Evolutionary conservation across 2,329 filamentous ascomycete genomes (phyloP).

Genomic region (Colletotrichum tropicicola): DNA sequence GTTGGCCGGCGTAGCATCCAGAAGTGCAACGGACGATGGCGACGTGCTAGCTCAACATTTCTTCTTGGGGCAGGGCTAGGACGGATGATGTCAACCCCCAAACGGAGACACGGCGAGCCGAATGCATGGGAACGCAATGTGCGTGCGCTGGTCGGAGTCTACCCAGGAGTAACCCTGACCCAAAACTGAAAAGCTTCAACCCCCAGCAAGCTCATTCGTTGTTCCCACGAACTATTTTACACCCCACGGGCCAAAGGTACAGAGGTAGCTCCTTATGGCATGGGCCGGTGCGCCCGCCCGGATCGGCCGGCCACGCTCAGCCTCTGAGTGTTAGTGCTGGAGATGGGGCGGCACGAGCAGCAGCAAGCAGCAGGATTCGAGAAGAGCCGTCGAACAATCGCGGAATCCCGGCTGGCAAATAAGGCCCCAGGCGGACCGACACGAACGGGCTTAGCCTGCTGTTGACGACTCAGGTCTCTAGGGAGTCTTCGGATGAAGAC

Average conservation of each 20-base stretch:
- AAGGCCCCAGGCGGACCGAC: too few species aligned
- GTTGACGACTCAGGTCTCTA: conserved; percentile 2
- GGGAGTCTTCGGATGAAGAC: conserved; percentile 15
- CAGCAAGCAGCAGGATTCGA: conserved; percentile 20
- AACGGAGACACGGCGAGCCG: conserved; percentile 22
- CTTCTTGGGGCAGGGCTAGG: conserved; percentile 6
- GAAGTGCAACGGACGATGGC: neutral
- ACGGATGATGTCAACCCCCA: conserved; percentile 17
- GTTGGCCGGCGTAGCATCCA: too few species aligned
- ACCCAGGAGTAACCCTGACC: neutral
- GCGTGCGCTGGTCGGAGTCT: conserved; percentile 16
- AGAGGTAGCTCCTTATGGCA: neutral
- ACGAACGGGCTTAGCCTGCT: neutral
- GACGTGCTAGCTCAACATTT: neutral
- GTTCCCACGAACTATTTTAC: neutral
- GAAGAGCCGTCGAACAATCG: conserved; percentile 18
- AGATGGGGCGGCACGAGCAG: neutral
- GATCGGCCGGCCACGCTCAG: conserved; percentile 6
- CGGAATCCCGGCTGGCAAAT: conserved; percentile 5
- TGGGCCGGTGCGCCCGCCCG: conserved; percentile 8
- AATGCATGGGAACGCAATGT: conserved; percentile 11
- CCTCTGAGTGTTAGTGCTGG: neutral
- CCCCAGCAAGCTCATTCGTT: conserved; percentile 3
- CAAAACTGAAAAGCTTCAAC: too few species aligned
- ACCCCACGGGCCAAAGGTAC: neutral